Base-by-base conservation (phyloP, 495 filamentous ascomycete species). In the Darksidea phi region DNA sequence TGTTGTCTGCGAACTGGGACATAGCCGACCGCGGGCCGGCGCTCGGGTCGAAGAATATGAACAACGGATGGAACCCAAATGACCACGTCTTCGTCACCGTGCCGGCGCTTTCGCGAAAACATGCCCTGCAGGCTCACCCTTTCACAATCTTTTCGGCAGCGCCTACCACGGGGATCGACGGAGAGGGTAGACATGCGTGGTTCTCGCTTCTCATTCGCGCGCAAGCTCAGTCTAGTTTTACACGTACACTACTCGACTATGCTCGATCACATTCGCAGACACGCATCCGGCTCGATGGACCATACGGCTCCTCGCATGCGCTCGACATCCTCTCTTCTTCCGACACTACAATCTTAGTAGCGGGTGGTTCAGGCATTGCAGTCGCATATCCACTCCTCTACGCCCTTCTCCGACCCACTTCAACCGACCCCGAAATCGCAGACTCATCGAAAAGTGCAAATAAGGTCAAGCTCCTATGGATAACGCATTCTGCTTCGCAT, bases 321-420 rank as follows among this genome's bases (percentile, higher is more conserved):
- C 69, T 71, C 42, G 61, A 76, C 18, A 67, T 79, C 65, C 67
- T 84, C 0, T 68, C 67, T 18, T 66, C 71, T n/a, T 72, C 73
- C 58, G 66, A 76, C 34, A 70, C 75, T 24, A 73, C 77, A 4
- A 57, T 87, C 15, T 57, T 86, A 13, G 73, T 87, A n/a, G 82
- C 83, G 5, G 83, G 84, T 6, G 84, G 85, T 11, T 82, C 79
- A 15, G 84, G 83, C n/a, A 82, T 86, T 36, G 84, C 81, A 0
- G 82, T 86, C 45, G 74, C 78, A 1, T 84, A 80, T 59, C 79
- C 80, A 6, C 64, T 83, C 4, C 67, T 79, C 4, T 83, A 68
- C 63, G 59, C 68, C 6, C 45, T 76, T n/a, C 57, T 74, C 1
- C 8, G 41, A 21, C 60, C 59, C 24, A 4, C 11, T 2, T 6